Base-by-base conservation (phyloP, 495 filamentous ascomycete genomes). In the Mycothermus thermophilus region DNA sequence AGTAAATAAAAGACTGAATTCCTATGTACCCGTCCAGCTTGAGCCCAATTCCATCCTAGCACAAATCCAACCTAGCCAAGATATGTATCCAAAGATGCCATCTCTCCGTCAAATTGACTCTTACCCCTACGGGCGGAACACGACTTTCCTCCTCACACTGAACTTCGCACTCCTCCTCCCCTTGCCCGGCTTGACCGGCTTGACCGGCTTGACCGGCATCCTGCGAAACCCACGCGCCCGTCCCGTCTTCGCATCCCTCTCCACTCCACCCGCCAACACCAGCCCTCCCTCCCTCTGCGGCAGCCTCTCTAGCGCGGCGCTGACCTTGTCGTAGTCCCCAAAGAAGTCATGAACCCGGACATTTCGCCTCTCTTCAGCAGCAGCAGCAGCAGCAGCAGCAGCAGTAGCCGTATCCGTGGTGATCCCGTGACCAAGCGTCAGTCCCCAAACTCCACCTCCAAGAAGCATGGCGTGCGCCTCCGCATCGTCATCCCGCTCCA, bases 361-460 rank as follows among this genome's bases (percentile, higher is more conserved):
- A 41, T 65, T 61, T 3, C 17, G 30, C 10, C 15, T 18, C 14
- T 23, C 21, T 0, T 11, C 32, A 13, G n/a, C n/a, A n/a, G n/a
- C n/a, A n/a, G n/a, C n/a, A n/a, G n/a, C n/a, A n/a, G n/a, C n/a
- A n/a, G n/a, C n/a, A n/a, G n/a, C n/a, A n/a, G n/a, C n/a, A n/a
- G n/a, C n/a, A n/a, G n/a, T n/a, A n/a, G n/a, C n/a, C n/a, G n/a
- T n/a, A n/a, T 6, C 29, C 15, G 18, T 38, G 7, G 35, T 41
- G n/a, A 59, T 17, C 3, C 62, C 61, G 39, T 66, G 63, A 4
- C 63, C 64, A 25, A 68, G 38, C 6, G 64, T 55, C 13, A 63
- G 60, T 6, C 54, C 63, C 64, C 60, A 68, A 21, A 56, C 26
- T 5, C 55, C 55, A n/a, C n/a, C n/a, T 1, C 43, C 56, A 15